Conservation (phyloP, 805 yeast genomes). For the Allodekkera sacchari region DNA sequence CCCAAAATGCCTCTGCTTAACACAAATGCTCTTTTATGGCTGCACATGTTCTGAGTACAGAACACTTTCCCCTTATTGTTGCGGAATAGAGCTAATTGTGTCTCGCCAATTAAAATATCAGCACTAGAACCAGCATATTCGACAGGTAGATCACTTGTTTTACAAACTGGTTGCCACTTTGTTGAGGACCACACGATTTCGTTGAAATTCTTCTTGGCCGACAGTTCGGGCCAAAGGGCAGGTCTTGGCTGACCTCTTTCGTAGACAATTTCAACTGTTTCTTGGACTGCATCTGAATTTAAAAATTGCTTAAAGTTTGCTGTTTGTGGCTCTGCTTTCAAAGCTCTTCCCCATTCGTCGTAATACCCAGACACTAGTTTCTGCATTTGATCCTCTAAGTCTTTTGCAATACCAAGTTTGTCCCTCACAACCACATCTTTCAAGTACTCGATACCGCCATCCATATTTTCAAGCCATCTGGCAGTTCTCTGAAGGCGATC, state of each 20-base stretch:
- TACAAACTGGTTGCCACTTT: slow-evolving; percentile 22
- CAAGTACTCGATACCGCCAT: slow-evolving; percentile 29
- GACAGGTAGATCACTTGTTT: slow-evolving; percentile 19
- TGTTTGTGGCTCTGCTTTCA: slow-evolving; percentile 14
- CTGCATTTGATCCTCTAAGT: slow-evolving; percentile 27
- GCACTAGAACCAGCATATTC: slow-evolving; percentile 25
- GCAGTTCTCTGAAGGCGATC: slow-evolving; percentile 31
- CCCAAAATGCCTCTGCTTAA: slow-evolving; percentile 28
- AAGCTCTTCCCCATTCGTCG: slow-evolving; percentile 28
- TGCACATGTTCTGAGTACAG: slow-evolving; percentile 34
- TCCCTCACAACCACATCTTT: slow-evolving; percentile 26
- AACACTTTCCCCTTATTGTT: slow-evolving; percentile 21
- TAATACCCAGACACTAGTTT: slow-evolving; percentile 25
- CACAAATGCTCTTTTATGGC: slow-evolving; percentile 31
- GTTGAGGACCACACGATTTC: slow-evolving; percentile 25
- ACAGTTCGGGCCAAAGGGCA: slow-evolving; percentile 26
- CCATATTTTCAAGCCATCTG: slow-evolving; percentile 28
- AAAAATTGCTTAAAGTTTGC: slow-evolving; percentile 25
- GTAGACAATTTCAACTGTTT: slow-evolving; percentile 25
- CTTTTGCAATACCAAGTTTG: slow-evolving; percentile 27
- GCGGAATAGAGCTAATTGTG: slow-evolving; percentile 29
- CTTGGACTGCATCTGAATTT: slow-evolving; percentile 23
- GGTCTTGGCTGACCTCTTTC: slow-evolving; percentile 31
- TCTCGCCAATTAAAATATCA: slow-evolving; percentile 25
- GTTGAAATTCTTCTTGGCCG: slow-evolving; percentile 19